These are phyloP conservation scores for Aureobasidium zeae DNA, from an alignment of 2,329 filamentous ascomycete genomes.

Conservation along the genomic window DNA sequence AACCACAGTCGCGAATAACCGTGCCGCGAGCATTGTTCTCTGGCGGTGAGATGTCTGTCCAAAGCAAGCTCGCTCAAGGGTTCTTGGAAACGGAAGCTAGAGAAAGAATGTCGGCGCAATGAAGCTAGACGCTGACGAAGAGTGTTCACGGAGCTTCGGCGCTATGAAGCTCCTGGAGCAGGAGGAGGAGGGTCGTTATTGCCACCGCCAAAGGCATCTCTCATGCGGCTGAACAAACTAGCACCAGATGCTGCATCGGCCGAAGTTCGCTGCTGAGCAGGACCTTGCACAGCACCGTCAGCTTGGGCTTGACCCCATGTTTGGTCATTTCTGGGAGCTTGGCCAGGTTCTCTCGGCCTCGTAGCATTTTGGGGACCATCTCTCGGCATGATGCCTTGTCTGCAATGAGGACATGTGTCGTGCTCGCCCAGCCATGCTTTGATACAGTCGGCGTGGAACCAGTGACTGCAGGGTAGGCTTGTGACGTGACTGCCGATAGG, in stretches of 20 bases:
- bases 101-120: neutral
- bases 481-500: slow-evolving; percentile 63
- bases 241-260: slow-evolving; percentile 15
- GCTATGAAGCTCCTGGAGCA: slow-evolving; percentile 10
- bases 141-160: neutral
- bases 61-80: neutral
- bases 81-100: neutral
- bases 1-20: too few relatives aligned
- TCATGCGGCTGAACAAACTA: slow-evolving; percentile 27
- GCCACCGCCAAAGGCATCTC: slow-evolving; percentile 24
- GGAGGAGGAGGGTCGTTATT: neutral
- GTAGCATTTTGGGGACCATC: slow-evolving; percentile 19
- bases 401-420: slow-evolving; percentile 82
- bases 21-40: too few relatives aligned
- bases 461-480: slow-evolving; percentile 78
- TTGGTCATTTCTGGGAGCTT: slow-evolving; percentile 25
- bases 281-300: slow-evolving; percentile 19
- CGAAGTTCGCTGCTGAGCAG: slow-evolving; percentile 14
- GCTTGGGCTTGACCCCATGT: slow-evolving; percentile 20
- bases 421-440: slow-evolving; percentile 79
- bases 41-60: neutral
- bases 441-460: slow-evolving; percentile 83
- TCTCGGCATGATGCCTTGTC: slow-evolving; percentile 43
- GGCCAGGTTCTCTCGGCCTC: slow-evolving; percentile 21
- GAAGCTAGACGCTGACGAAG: neutral